A percentile compares a stretch with the other conserved stretches of the same genome.
Evolutionary conservation across 768 basidiomycete species (phyloP).

Genomic region (Boletus patriciae): DNA sequence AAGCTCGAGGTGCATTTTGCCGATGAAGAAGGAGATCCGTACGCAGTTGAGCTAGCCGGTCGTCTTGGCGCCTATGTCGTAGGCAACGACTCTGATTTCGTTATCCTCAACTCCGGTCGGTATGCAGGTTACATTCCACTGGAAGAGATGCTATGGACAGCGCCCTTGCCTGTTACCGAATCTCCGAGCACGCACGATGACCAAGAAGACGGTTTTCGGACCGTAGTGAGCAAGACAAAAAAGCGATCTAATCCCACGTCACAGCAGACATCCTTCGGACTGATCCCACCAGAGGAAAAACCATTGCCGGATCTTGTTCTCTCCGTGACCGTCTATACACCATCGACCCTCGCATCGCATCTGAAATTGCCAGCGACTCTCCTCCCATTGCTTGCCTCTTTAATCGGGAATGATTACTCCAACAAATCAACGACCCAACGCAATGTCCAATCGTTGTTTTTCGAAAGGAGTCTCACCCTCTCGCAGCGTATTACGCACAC

Average conservation of each 20-base stretch:
- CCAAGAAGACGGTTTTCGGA: constrained; percentile 57
- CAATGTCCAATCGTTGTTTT: constrained; percentile 63
- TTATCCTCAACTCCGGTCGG: constrained; percentile 71
- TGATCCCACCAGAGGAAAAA: constrained; percentile 53
- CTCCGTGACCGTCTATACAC: constrained; percentile 59
- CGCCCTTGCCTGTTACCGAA: constrained; percentile 26
- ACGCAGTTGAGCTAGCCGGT: constrained; percentile 80
- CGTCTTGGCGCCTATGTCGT: constrained; percentile 70
- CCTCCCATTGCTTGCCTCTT: constrained; percentile 73
- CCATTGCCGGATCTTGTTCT: constrained; percentile 44
- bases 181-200: constrained; percentile 27
- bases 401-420: constrained; percentile 82
- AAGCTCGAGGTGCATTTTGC: constrained; percentile 64
- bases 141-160: constrained; percentile 70
- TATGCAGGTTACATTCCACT: constrained; percentile 79
- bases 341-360: constrained; percentile 59
- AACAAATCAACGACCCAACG: constrained; percentile 48
- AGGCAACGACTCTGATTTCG: constrained; percentile 81
- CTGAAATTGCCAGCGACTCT: constrained; percentile 67
- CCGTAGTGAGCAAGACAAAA: constrained; percentile 54
- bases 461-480: constrained; percentile 56
- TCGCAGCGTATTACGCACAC: constrained; percentile 68
- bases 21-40: constrained; percentile 82
- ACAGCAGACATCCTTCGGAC: constrained; percentile 27
- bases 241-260: constrained; percentile 40